Evolutionary conservation across 169 alveolate genomes (phyloP).

Genomic region (Besnoitia besnoiti): DNA sequence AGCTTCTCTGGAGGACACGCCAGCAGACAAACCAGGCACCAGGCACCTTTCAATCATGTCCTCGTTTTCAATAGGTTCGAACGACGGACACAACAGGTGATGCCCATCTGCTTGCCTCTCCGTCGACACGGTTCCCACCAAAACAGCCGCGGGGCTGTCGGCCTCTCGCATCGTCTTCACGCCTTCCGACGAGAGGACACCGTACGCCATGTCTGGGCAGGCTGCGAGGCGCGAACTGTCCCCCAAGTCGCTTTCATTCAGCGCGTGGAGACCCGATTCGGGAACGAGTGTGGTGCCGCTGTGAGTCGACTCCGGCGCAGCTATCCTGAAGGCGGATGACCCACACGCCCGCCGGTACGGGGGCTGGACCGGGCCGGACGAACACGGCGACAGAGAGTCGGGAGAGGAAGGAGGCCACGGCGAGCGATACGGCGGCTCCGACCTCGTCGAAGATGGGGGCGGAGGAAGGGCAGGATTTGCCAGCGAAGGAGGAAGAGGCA

Average conservation of each 20-base stretch:
- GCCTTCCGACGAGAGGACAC: neutral
- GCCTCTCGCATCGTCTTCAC: neutral
- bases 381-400: neutral
- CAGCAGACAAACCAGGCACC: neutral
- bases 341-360: neutral
- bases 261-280: neutral
- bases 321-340: neutral
- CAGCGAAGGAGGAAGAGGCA: neutral
- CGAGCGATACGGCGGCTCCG: slow-evolving; percentile 15
- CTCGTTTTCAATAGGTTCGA: neutral
- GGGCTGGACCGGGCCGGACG: slow-evolving; percentile 14
- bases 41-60: neutral
- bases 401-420: slow-evolving; percentile 16
- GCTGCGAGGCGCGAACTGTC: neutral
- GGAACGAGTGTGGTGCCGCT: slow-evolving; percentile 2
- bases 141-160: neutral
- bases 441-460: slow-evolving; percentile 1
- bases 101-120: neutral
- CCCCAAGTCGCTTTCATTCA: neutral
- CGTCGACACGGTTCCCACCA: neutral
- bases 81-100: neutral
- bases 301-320: neutral
- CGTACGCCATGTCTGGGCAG: neutral
- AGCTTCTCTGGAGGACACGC: neutral
- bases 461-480: neutral